Evolutionary conservation across 2,329 filamentous ascomycete genomes (phyloP).

Genomic region (Emericellopsis cladophorae): DNA sequence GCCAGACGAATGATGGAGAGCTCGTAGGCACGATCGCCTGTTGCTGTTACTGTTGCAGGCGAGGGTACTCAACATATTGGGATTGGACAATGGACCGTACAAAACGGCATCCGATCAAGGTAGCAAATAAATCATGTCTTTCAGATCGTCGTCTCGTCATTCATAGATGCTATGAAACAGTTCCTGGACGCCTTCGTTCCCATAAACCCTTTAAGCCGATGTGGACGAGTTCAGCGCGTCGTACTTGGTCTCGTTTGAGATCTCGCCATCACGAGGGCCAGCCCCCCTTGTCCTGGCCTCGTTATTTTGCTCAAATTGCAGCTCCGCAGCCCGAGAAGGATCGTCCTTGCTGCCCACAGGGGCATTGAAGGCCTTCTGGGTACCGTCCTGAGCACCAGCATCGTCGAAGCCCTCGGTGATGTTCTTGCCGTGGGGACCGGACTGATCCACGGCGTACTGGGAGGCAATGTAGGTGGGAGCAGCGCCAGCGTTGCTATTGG

Average conservation of each 20-base stretch:
- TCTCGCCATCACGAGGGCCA: slow-evolving; percentile 11
- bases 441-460: slow-evolving; percentile 15
- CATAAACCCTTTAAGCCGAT: slow-evolving; percentile 9
- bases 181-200: neutral
- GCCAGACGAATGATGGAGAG: no score
- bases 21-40: no score
- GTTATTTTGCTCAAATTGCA: slow-evolving; percentile 20
- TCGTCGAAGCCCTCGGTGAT: slow-evolving; percentile 23
- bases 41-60: no score
- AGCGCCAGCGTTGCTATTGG: slow-evolving; percentile 7
- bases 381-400: slow-evolving; percentile 18
- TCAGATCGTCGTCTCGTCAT: neutral
- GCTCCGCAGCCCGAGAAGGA: slow-evolving; percentile 30
- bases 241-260: slow-evolving; percentile 14
- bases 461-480: slow-evolving; percentile 25
- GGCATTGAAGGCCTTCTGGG: slow-evolving; percentile 23
- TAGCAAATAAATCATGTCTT: no score
- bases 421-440: slow-evolving; percentile 30
- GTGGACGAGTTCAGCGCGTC: slow-evolving; percentile 16
- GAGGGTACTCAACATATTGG: no score
- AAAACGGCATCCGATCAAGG: no score
- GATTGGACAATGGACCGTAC: no score
- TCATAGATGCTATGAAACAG: neutral
- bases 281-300: slow-evolving; percentile 10
- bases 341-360: slow-evolving; percentile 35